A percentile compares a stretch with the other conserved stretches of the same genome.
Conservation (phyloP, 106 monocot genomes). For the Chionographis japonica region DNA sequence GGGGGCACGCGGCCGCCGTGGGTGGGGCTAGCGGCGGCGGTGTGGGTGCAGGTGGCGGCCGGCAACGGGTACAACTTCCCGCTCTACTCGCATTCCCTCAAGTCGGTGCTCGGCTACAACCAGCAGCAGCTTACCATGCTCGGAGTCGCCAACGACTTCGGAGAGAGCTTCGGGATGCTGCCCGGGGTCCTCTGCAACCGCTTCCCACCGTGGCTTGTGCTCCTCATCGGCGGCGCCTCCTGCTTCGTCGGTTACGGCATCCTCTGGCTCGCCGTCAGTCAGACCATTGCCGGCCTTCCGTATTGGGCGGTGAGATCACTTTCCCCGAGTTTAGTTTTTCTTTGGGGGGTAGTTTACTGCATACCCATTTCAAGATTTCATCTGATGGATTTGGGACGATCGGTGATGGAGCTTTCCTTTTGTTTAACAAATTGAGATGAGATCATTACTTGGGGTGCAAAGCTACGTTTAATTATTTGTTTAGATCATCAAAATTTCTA, state of each 20-base stretch:
- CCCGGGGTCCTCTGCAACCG: slow-evolving; percentile 43
- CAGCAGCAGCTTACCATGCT: slow-evolving; percentile 14
- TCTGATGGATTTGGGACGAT: no score
- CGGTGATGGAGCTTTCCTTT: no score
- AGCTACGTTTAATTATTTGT: no score
- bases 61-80: slow-evolving; percentile 44
- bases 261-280: slow-evolving; percentile 31
- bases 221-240: slow-evolving; percentile 22
- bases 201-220: slow-evolving; percentile 33
- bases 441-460: no score
- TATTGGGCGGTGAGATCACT: slow-evolving; percentile 31
- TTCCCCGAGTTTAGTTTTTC: no score
- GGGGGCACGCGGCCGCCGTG: slow-evolving; percentile 48
- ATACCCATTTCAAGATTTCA: no score
- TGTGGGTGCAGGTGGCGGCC: slow-evolving; percentile 47
- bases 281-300: slow-evolving; percentile 14
- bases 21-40: slow-evolving; percentile 59
- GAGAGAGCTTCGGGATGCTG: slow-evolving; percentile 44
- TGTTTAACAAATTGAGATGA: no score
- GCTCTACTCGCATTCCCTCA: slow-evolving; percentile 41
- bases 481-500: no score
- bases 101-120: slow-evolving; percentile 36
- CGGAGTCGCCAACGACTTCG: not conserved
- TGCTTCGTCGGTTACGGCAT: slow-evolving; percentile 39
- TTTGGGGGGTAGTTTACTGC: no score